phyloP scores from a whole-genome alignment of 345 rosid species.

The Ceriops tagal region DNA sequence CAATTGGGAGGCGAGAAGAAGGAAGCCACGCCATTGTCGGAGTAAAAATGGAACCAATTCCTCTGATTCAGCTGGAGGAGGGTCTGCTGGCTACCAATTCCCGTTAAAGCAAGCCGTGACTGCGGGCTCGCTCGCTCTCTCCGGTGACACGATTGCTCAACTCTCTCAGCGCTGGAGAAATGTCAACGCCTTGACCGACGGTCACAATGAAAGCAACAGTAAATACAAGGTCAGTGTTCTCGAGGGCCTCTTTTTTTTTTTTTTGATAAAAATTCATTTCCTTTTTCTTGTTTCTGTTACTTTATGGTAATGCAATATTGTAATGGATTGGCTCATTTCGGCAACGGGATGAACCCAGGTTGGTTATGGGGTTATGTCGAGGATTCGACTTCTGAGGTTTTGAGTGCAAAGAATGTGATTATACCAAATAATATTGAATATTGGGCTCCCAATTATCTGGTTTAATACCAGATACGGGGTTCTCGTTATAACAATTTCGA shows the following conservation, averaged over 20 bases:
- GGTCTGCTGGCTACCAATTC: constrained; percentile 43
- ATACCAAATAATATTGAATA: no score
- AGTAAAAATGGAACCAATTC: constrained; percentile 36
- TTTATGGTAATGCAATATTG: neutral
- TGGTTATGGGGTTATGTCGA: no score
- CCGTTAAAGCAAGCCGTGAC: constrained; percentile 83
- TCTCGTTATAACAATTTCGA: no score
- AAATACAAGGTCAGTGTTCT: constrained; percentile 26
- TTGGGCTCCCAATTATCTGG: no score
- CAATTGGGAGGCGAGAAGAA: constrained; percentile 33
- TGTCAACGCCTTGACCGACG: constrained; percentile 18
- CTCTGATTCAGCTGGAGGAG: constrained; percentile 41
- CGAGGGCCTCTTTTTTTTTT: neutral
- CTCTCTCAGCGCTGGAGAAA: constrained; percentile 45
- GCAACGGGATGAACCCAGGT: no score
- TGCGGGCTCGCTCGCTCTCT: constrained; percentile 66
- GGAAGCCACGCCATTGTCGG: constrained; percentile 28
- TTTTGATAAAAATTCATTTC: neutral
- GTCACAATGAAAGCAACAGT: constrained; percentile 3
- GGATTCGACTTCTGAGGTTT: no score
- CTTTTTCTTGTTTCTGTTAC: neutral
- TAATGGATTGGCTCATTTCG: no score
- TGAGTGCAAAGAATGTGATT: no score
- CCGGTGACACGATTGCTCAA: constrained; percentile 87
- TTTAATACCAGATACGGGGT: no score